Evolutionary conservation across 768 basidiomycete species (phyloP).

Genomic region (Cystofilobasidium capitatum): DNA sequence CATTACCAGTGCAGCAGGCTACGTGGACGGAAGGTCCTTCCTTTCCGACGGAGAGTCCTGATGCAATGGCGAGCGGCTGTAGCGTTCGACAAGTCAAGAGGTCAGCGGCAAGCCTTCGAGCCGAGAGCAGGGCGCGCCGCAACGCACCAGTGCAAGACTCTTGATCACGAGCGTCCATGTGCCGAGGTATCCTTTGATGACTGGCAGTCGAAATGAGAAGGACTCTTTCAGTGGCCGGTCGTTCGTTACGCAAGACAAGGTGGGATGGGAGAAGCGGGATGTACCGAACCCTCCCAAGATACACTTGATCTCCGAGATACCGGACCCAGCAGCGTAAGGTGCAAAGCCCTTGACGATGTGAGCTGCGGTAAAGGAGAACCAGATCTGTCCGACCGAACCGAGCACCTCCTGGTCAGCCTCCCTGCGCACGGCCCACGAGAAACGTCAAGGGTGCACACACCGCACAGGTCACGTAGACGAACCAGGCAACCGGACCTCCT

Average conservation of each 20-base stretch:
- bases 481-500: constrained; percentile 62
- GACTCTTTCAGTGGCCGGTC: too few species aligned
- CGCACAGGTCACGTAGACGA: constrained; percentile 78
- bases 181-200: constrained; percentile 91
- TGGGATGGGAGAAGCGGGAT: neutral
- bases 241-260: too few species aligned
- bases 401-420: constrained; percentile 7
- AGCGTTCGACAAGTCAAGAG: neutral
- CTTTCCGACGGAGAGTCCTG: constrained; percentile 92
- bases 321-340: constrained; percentile 92
- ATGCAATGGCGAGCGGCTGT: constrained; percentile 92
- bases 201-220: neutral
- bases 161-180: constrained; percentile 86
- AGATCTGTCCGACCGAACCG: constrained; percentile 45
- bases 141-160: constrained; percentile 75
- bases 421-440: neutral
- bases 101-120: neutral
- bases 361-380: constrained; percentile 76
- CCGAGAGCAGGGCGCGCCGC: neutral
- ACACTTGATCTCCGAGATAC: constrained; percentile 97
- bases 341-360: constrained; percentile 81
- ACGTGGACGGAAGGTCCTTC: constrained; percentile 98
- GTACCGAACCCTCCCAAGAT: constrained; percentile 78
- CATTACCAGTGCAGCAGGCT: constrained; percentile 82
- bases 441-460: constrained; percentile 46